A percentile compares a stretch with the other conserved stretches of the same genome.
phyloP scores from a whole-genome alignment of 805 yeast species.

The Candida broadrunensis region DNA sequence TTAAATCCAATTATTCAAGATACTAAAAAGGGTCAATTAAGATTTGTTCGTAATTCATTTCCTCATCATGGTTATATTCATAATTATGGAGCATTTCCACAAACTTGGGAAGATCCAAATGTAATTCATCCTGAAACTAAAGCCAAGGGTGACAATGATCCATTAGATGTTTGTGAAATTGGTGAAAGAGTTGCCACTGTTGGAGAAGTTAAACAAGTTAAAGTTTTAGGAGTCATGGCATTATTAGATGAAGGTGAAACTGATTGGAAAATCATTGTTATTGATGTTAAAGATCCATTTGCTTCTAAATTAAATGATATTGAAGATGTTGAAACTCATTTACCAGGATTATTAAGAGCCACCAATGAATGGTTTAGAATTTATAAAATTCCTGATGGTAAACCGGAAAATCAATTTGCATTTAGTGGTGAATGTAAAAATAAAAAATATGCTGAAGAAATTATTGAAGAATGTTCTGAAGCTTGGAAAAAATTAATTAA shows the following conservation, averaged over 20 bases:
- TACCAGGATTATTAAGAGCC: slow-evolving; percentile 70
- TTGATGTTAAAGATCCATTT: slow-evolving; percentile 64
- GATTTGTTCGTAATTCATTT: slow-evolving; percentile 76
- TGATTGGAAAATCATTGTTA: slow-evolving; percentile 87
- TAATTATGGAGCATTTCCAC: slow-evolving; percentile 87
- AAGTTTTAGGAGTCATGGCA: slow-evolving; percentile 74
- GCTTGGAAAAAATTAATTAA: slow-evolving; percentile 64
- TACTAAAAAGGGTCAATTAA: slow-evolving; percentile 65
- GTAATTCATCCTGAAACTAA: slow-evolving; percentile 60
- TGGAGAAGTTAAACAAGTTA: slow-evolving; percentile 59
- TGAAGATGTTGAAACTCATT: slow-evolving; percentile 60
- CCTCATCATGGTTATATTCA: slow-evolving; percentile 84
- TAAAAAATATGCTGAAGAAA: slow-evolving; percentile 54
- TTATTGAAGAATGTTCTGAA: slow-evolving; percentile 60
- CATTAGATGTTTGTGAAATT: slow-evolving; percentile 66
- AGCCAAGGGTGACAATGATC: slow-evolving; percentile 85
- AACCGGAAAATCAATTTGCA: slow-evolving; percentile 72
- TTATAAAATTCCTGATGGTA: slow-evolving; percentile 82
- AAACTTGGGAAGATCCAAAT: slow-evolving; percentile 86
- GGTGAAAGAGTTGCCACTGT: slow-evolving; percentile 45
- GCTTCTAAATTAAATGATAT: slow-evolving; percentile 59
- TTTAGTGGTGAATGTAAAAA: slow-evolving; percentile 66
- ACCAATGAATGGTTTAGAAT: slow-evolving; percentile 79
- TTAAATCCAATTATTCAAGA: slow-evolving; percentile 96
- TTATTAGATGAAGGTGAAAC: slow-evolving; percentile 91